Evolutionary conservation across 768 basidiomycete species (phyloP).

Genomic region (Tylopilus sp.): DNA sequence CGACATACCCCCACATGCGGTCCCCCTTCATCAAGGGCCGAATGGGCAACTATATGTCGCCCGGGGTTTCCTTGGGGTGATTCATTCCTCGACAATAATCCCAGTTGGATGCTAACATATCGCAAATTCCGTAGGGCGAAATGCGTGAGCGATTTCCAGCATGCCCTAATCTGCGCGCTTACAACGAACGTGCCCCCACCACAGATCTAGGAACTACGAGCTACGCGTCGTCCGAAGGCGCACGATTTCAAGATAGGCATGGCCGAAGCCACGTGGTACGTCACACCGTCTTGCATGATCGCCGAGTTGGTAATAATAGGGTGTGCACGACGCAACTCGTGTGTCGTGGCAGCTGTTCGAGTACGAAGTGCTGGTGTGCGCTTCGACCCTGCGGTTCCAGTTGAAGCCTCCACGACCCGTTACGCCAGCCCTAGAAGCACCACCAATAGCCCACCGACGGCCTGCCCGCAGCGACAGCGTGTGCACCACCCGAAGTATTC

Average conservation of each 20-base stretch:
- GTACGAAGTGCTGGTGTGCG: constrained; percentile 24
- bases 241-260: constrained; percentile 9
- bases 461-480: not conserved
- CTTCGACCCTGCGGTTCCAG: constrained; percentile 16
- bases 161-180: too few species aligned
- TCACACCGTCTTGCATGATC: not conserved
- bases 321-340: not conserved
- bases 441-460: not conserved
- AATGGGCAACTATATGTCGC: constrained; percentile 19
- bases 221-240: constrained; percentile 8
- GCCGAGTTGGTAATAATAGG: not conserved
- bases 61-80: constrained; percentile 14
- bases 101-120: constrained; percentile 1
- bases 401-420: not conserved
- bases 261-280: constrained; percentile 12
- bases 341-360: constrained; percentile 10
- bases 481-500: not conserved
- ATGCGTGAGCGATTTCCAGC: constrained; percentile 9
- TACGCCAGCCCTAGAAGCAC: not conserved
- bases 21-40: constrained; percentile 6
- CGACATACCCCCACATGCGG: constrained; percentile 19
- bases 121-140: constrained; percentile 13
- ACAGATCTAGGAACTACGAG: constrained; percentile 19
- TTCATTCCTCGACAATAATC: not conserved
- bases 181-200: not conserved